Evolutionary conservation across 352 stramenopile species (phyloP).

Genomic region (Phytophthora megakarya): DNA sequence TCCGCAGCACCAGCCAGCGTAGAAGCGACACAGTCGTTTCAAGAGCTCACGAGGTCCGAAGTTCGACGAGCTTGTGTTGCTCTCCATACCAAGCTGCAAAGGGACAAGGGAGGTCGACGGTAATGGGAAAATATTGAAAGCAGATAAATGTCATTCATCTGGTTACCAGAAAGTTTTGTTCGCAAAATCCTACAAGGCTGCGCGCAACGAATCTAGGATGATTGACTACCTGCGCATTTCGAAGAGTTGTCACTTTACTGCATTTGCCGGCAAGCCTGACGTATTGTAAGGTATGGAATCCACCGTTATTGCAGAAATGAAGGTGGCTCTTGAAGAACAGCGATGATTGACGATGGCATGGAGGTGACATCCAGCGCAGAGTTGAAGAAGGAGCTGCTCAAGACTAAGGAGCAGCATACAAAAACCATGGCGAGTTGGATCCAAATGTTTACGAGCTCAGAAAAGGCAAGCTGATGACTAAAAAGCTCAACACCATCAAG

Average conservation of each 20-base stretch:
- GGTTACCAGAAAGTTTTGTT: neutral
- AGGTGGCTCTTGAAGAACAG: neutral
- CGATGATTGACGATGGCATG: neutral
- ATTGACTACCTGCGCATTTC: neutral
- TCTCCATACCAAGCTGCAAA: neutral
- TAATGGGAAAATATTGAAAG: neutral
- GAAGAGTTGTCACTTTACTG: neutral
- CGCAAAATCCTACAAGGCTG: neutral
- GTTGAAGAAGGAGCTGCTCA: neutral
- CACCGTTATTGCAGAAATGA: neutral
- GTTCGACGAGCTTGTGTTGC: neutral
- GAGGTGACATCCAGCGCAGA: too few relatives aligned
- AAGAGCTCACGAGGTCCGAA: too few relatives aligned
- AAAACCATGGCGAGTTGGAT: too few relatives aligned
- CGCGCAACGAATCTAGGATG: neutral
- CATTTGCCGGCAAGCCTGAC: neutral
- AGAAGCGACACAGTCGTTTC: neutral
- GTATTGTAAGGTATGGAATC: neutral
- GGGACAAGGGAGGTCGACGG: neutral
- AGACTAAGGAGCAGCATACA: too few relatives aligned
- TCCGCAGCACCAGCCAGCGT: neutral
- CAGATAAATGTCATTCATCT: neutral
- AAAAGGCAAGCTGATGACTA: too few relatives aligned
- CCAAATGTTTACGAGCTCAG: too few relatives aligned
- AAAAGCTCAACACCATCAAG: too few relatives aligned